Conservation (phyloP, 805 yeast species). For the Candida tallmaniae region DNA sequence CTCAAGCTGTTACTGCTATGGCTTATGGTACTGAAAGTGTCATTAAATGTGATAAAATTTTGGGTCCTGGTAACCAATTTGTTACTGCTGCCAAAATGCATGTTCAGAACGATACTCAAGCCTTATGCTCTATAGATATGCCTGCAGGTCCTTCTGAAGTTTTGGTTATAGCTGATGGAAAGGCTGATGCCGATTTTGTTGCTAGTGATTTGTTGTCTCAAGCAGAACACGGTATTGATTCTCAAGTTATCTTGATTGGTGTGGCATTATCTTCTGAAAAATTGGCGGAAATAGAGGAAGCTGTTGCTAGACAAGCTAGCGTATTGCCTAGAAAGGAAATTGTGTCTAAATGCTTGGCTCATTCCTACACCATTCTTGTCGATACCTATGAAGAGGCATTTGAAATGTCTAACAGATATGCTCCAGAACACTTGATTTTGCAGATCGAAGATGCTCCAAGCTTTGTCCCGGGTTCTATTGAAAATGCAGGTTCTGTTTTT, state of each 20-base stretch:
- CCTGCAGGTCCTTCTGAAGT: slow-evolving; percentile 99
- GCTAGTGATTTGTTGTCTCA: slow-evolving; percentile 96
- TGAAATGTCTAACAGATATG: slow-evolving; percentile 82
- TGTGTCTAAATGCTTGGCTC: slow-evolving; percentile 86
- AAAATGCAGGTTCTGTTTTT: slow-evolving; percentile 94
- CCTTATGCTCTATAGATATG: slow-evolving; percentile 96
- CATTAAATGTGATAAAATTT: slow-evolving; percentile 91
- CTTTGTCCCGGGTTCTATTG: slow-evolving; percentile 65
- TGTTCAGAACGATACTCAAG: slow-evolving; percentile 92
- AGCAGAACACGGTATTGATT: slow-evolving; percentile 98
- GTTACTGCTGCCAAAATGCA: slow-evolving; percentile 99
- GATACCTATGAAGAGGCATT: slow-evolving; percentile 74
- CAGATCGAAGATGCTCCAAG: slow-evolving; percentile 77
- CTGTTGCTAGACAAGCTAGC: slow-evolving; percentile 79
- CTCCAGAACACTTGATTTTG: slow-evolving; percentile 95
- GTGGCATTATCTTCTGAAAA: slow-evolving; percentile 61
- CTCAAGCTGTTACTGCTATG: slow-evolving; percentile 98
- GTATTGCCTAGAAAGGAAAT: slow-evolving; percentile 88
- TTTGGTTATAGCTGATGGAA: slow-evolving; percentile 84
- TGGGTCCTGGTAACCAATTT: slow-evolving; percentile 99
- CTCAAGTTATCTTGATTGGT: slow-evolving; percentile 91
- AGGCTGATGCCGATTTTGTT: slow-evolving; percentile 91
- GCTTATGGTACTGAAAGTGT: slow-evolving; percentile 95
- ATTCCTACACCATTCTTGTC: slow-evolving; percentile 78
- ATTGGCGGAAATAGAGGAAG: slow-evolving; percentile 68